A percentile compares a stretch with the other conserved stretches of the same genome.
These are phyloP conservation scores for Tolypocladium endophyticum DNA, from an alignment of 2,329 filamentous ascomycete species.

Conservation along the genomic window DNA sequence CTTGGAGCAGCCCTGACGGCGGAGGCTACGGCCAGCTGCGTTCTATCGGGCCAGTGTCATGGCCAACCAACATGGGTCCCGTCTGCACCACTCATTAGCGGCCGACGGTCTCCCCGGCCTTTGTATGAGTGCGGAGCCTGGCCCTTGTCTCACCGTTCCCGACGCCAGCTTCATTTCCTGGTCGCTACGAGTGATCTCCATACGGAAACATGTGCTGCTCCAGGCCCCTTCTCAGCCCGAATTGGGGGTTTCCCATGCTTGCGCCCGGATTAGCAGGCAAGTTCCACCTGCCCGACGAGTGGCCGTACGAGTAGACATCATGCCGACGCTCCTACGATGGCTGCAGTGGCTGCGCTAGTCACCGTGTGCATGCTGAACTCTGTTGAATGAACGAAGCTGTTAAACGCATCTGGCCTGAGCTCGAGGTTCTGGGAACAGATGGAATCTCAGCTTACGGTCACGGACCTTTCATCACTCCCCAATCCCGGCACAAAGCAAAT, in stretches of 20 bases:
- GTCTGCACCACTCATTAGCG: neutral
- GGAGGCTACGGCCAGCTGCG: neutral
- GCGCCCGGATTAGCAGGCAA: neutral
- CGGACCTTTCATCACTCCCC: neutral
- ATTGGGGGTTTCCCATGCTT: neutral
- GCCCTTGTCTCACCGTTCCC: neutral
- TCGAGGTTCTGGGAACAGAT: neutral
- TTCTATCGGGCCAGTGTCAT: neutral
- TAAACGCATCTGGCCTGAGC: neutral
- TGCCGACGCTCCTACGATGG: neutral
- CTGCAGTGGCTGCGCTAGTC: neutral
- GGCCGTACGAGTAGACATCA: neutral
- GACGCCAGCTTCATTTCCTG: neutral
- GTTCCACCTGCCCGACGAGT: too few relatives aligned
- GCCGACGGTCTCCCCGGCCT: neutral
- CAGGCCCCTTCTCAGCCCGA: neutral
- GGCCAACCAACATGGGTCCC: neutral
- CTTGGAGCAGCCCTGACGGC: neutral
- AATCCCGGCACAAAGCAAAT: neutral
- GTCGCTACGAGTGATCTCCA: neutral
- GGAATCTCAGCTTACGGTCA: neutral
- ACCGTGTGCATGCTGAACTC: neutral
- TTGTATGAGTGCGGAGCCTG: neutral
- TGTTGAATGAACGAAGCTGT: neutral
- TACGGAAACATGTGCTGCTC: neutral